Percentiles rank a stretch among this genome's conserved stretches.
phyloP scores from a whole-genome alignment of 495 filamentous ascomycete genomes.

The Penicillium crystallinum region DNA sequence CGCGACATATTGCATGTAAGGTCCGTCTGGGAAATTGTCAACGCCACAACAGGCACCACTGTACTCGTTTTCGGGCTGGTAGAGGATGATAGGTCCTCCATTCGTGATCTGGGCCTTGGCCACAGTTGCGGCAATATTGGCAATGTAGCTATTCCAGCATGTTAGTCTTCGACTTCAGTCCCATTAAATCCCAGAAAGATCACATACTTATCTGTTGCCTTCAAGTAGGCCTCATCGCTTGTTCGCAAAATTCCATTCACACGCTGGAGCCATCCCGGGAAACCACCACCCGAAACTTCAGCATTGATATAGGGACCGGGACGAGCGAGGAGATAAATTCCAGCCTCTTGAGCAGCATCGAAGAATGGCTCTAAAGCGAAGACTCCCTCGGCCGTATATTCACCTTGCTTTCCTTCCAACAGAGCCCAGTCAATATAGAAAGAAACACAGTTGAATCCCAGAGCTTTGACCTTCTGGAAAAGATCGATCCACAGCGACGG shows the following conservation, averaged over 20 bases:
- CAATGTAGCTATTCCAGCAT: conserved; percentile 21
- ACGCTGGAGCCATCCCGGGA: conserved; percentile 62
- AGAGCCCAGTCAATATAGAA: conserved; percentile 79
- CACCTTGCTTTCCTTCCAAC: conserved; percentile 66
- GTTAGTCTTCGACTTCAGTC: neutral
- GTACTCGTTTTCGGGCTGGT: conserved; percentile 81
- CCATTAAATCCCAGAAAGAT: neutral
- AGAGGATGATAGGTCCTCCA: conserved; percentile 69
- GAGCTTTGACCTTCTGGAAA: conserved; percentile 73
- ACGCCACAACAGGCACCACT: conserved; percentile 37
- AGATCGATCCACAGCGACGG: conserved; percentile 66
- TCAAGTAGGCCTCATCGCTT: conserved; percentile 52
- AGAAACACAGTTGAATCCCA: conserved; percentile 71
- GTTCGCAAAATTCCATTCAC: conserved; percentile 58
- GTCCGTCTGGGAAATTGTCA: conserved; percentile 47
- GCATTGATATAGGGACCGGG: conserved; percentile 70
- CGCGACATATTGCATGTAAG: conserved; percentile 67
- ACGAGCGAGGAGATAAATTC: conserved; percentile 69
- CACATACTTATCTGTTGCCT: conserved; percentile 56
- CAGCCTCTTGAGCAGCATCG: conserved; percentile 59
- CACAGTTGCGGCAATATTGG: conserved; percentile 55
- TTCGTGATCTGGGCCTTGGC: conserved; percentile 74
- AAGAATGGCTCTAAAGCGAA: conserved; percentile 69
- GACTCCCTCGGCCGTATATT: conserved; percentile 63
- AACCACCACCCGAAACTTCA: conserved; percentile 58